Evolutionary conservation across 768 basidiomycete genomes (phyloP).

Genomic region (Mycena alexandri): DNA sequence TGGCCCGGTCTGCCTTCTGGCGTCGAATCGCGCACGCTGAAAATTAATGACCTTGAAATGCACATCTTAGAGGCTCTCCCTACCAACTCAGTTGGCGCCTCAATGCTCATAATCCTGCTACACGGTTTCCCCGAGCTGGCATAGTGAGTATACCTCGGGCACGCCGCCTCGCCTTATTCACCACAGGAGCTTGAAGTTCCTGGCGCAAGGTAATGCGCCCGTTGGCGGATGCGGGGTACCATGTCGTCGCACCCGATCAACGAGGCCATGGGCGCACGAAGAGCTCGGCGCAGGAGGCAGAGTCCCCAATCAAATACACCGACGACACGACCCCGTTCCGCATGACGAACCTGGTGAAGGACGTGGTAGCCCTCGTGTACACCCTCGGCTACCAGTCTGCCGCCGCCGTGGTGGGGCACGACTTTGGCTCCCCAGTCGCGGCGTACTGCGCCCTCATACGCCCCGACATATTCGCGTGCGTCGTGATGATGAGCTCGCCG

Average conservation of each 20-base stretch:
- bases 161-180: not conserved
- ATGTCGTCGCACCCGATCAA: conserved; percentile 74
- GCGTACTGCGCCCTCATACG: conserved; percentile 65
- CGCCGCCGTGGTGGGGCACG: conserved; percentile 70
- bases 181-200: conserved; percentile 45
- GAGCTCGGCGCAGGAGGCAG: conserved; percentile 18
- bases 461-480: conserved; percentile 67
- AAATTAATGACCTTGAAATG: conserved; percentile 62
- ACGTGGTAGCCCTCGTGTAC: conserved; percentile 64
- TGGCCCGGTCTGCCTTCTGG: conserved; percentile 24
- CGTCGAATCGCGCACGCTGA: conserved; percentile 51
- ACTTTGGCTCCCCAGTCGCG: conserved; percentile 68
- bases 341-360: conserved; percentile 63
- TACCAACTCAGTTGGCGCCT: conserved; percentile 26
- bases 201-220: conserved; percentile 72
- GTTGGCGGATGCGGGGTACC: conserved; percentile 63
- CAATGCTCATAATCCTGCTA: conserved; percentile 60
- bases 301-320: conserved; percentile 49
- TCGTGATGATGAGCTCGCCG: conserved; percentile 73
- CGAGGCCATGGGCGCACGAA: conserved; percentile 66
- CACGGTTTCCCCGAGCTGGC: conserved; percentile 79
- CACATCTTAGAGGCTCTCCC: conserved; percentile 65
- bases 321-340: conserved; percentile 66
- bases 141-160: conserved; percentile 44
- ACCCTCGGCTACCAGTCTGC: conserved; percentile 63